Base-by-base conservation (phyloP, 1,284 basidiomycete genomes). In the Ganoderma meredithae region DNA sequence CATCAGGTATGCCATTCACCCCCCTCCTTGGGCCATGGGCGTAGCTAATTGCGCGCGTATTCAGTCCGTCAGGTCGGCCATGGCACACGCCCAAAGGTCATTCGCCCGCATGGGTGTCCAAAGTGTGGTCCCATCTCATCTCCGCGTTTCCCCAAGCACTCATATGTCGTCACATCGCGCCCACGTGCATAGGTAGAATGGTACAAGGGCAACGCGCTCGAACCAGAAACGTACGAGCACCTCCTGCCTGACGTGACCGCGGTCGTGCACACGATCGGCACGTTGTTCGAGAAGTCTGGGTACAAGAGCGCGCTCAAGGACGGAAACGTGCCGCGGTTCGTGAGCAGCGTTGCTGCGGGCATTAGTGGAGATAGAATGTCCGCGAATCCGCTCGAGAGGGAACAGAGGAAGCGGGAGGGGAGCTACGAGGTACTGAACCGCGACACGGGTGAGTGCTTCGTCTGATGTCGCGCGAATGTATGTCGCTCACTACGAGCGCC, bases 201-300 rank as follows among this genome's bases (percentile, higher is more conserved):
- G 95, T 87, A 90, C 73, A 83, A 84, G 70, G 96, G 89, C 22
- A 88, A 93, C 69, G 95, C 95, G 5, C 87, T 96, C 64, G 81
- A 89, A 55, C 95, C 96, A 0, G 82, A 88, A 62, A 85, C 90
- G 12, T 98, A 96, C 80, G 82, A 85, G 17, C 83, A 89, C 65
- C 82, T 96, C 22, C 84, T 97, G 43, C 84, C 88, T 2, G 80
- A 80, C 63, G 87, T 86, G 36, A 87, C 88, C 17, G 95, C 94
- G 3, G 93, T 98, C 31, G 95, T 99, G 44, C 96, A 98, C 78
- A 97, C 98, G 0, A 86, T 99, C n/a, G 97, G 97, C 53, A 95
- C 93, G 49, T 88, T 99, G 61, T 84, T 99, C 60, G 95, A 98
- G 79, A 88, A 90, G 74, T 84, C 84, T 6, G 84, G 84, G 53